Conservation (phyloP, 768 basidiomycete species). For the Lactarius pseudohatsudake region DNA sequence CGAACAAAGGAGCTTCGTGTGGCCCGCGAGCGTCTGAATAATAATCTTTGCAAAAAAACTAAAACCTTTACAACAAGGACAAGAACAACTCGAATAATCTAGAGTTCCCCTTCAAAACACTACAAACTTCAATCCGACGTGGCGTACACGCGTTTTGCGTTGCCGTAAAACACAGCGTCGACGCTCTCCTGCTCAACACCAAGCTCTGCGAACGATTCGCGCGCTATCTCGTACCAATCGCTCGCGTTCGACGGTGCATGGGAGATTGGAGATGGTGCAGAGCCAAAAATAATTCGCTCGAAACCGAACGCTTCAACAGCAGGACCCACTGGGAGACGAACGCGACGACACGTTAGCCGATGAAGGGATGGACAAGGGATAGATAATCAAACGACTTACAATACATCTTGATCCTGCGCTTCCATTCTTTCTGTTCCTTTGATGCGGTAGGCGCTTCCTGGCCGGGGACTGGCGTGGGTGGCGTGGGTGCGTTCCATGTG, state of each 20-base stretch:
- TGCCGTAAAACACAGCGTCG: constrained; percentile 68
- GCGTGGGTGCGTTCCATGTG: constrained; percentile 61
- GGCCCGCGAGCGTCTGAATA: not conserved
- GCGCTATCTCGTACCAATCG: constrained; percentile 81
- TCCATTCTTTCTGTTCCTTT: constrained; percentile 59
- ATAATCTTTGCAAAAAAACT: not conserved
- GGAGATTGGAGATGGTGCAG: constrained; percentile 59
- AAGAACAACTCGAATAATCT: constrained; percentile 5
- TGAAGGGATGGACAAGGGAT: constrained; percentile 11
- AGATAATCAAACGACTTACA: constrained; percentile 48
- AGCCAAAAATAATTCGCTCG: constrained; percentile 80
- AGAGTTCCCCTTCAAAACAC: not conserved
- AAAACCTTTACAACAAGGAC: constrained; percentile 10
- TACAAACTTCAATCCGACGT: constrained; percentile 1
- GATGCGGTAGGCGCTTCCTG: constrained; percentile 35
- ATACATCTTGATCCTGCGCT: constrained; percentile 79
- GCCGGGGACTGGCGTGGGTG: constrained; percentile 43
- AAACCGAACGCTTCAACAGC: constrained; percentile 85
- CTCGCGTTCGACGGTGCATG: constrained; percentile 50
- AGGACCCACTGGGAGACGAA: constrained; percentile 58
- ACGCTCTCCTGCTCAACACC: constrained; percentile 75
- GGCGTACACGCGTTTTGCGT: constrained; percentile 46
- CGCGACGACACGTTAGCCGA: constrained; percentile 5
- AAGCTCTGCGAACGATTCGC: constrained; percentile 76
- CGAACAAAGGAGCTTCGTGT: constrained; percentile 15